phyloP scores from a whole-genome alignment of 306 rosid species.

The Citrullus amarus region DNA sequence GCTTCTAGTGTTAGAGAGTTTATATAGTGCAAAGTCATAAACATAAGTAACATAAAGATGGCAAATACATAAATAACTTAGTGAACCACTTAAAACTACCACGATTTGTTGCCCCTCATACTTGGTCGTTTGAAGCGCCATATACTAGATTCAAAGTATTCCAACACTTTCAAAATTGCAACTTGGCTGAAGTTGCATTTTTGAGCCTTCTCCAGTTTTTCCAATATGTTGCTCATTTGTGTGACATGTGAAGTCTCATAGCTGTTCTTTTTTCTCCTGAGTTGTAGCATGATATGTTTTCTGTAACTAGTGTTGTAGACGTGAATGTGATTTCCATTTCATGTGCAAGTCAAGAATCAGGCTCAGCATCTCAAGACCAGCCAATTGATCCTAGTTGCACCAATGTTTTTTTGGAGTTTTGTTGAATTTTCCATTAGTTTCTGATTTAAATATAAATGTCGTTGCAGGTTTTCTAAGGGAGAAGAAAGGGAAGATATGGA shows the following conservation, averaged over 20 bases:
- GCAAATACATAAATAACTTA: too few species aligned
- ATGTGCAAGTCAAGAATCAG: neutral
- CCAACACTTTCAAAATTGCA: neutral
- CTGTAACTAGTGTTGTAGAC: neutral
- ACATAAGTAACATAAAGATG: too few species aligned
- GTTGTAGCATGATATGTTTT: neutral
- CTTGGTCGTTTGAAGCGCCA: too few species aligned
- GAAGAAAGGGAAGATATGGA: constrained; percentile 83
- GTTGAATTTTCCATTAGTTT: constrained; percentile 6
- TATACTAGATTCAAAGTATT: too few species aligned
- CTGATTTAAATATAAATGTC: constrained; percentile 6
- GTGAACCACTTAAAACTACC: too few species aligned
- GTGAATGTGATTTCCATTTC: neutral
- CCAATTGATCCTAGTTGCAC: neutral
- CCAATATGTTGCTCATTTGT: neutral
- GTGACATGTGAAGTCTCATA: neutral
- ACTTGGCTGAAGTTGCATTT: neutral
- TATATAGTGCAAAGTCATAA: too few species aligned
- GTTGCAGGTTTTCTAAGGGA: constrained; percentile 70
- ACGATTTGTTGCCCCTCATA: too few species aligned
- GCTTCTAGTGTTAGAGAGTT: too few species aligned
- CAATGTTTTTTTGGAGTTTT: neutral
- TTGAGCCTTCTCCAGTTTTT: neutral
- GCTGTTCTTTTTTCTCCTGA: neutral
- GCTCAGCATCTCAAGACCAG: neutral